phyloP scores from a whole-genome alignment of 2,329 filamentous ascomycete species.

The Chaetomiaceae sp. region DNA sequence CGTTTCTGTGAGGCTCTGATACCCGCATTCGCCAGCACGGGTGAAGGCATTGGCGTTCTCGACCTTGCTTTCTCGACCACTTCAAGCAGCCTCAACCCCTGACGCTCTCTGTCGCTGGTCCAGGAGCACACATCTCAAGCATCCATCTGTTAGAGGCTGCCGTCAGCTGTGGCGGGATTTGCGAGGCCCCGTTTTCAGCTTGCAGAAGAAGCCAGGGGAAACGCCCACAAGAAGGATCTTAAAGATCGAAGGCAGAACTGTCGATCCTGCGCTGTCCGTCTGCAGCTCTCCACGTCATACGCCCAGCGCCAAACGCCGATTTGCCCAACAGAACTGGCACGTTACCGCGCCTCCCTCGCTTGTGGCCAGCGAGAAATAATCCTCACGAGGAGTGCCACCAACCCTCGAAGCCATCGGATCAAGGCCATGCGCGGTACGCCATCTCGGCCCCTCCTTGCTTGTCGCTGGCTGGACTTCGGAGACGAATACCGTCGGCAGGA shows the following conservation, averaged over 20 bases:
- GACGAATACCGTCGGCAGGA: neutral
- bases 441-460: constrained; percentile 6
- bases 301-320: neutral
- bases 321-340: neutral
- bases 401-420: neutral
- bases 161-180: neutral
- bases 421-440: constrained; percentile 19
- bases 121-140: neutral
- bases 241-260: neutral
- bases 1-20: constrained; percentile 22
- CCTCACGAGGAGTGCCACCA: neutral
- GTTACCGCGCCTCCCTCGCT: neutral
- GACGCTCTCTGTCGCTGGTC: neutral
- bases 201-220: neutral
- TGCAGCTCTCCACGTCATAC: neutral
- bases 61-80: neutral
- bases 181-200: neutral
- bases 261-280: neutral
- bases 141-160: neutral
- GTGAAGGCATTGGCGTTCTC: constrained; percentile 9
- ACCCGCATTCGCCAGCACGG: constrained; percentile 4
- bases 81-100: neutral
- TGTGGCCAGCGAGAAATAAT: neutral
- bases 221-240: neutral
- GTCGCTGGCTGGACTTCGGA: constrained; percentile 12